A percentile compares a stretch with the other conserved stretches of the same genome.
Conservation (phyloP, 129 eudicot genomes). For the Artemisia tridentata region DNA sequence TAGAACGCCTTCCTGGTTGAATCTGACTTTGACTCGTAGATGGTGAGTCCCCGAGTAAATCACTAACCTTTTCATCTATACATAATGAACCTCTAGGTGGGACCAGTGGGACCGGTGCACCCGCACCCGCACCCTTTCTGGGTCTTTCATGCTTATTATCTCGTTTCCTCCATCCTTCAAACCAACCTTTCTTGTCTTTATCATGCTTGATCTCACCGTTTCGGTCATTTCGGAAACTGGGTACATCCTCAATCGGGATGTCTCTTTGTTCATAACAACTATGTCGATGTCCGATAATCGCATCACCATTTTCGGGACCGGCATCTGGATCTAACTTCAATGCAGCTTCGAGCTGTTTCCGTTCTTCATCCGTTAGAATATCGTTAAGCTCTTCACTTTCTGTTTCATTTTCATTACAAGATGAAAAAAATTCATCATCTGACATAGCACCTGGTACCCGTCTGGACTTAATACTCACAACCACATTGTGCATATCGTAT, state of each 20-base stretch:
- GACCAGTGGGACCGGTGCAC: constrained; percentile 35
- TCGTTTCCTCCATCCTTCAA: constrained; percentile 69
- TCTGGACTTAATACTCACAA: constrained; percentile 77
- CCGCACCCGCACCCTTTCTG: constrained; percentile 27
- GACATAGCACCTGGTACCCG: constrained; percentile 93
- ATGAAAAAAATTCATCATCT: constrained; percentile 70
- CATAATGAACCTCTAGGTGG: constrained; percentile 64
- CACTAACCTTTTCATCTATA: constrained; percentile 60
- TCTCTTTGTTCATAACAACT: constrained; percentile 67
- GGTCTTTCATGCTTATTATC: constrained; percentile 44
- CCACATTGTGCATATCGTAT: constrained; percentile 84
- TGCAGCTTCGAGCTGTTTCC: constrained; percentile 75
- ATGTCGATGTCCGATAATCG: constrained; percentile 52
- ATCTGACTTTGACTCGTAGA: constrained; percentile 42
- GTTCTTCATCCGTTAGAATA: constrained; percentile 71
- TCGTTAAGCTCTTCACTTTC: constrained; percentile 70
- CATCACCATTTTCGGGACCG: constrained; percentile 44
- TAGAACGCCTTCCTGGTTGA: constrained; percentile 57
- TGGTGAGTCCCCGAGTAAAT: constrained; percentile 53
- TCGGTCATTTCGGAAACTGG: constrained; percentile 38
- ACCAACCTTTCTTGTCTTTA: constrained; percentile 78
- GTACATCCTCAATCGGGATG: constrained; percentile 46
- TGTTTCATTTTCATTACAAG: constrained; percentile 63
- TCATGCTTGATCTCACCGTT: constrained; percentile 50
- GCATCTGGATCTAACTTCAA: constrained; percentile 64